phyloP scores from a whole-genome alignment of 352 stramenopile genomes.

The Pythium brassicae region DNA sequence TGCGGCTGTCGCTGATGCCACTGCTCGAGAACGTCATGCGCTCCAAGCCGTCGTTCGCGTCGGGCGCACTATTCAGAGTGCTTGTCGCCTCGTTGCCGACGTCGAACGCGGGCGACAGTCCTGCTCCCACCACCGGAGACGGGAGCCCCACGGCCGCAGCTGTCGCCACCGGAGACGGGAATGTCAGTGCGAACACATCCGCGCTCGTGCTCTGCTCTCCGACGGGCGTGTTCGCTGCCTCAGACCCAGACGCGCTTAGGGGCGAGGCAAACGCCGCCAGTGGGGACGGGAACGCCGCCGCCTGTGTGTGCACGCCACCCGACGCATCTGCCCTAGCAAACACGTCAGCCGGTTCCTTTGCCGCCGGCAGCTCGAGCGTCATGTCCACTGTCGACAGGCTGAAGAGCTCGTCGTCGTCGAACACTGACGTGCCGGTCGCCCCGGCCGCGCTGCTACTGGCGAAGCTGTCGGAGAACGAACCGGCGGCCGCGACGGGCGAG shows the following conservation, averaged over 20 bases:
- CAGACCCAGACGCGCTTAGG: not conserved
- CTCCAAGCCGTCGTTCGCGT: not conserved
- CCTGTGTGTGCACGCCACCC: no score
- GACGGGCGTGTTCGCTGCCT: slow-evolving; percentile 1
- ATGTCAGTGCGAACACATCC: not conserved
- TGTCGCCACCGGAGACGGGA: not conserved
- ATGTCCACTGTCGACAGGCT: slow-evolving; percentile 14
- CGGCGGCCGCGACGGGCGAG: slow-evolving; percentile 34
- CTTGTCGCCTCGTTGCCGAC: not conserved
- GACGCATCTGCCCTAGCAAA: no score
- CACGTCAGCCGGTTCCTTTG: slow-evolving; percentile 3
- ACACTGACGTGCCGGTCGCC: slow-evolving; percentile 5
- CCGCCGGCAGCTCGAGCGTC: slow-evolving; percentile 2
- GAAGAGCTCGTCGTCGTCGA: slow-evolving; percentile 31
- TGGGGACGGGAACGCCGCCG: not conserved
- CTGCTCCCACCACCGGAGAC: not conserved
- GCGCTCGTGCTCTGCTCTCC: not conserved
- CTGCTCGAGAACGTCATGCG: slow-evolving; percentile 4
- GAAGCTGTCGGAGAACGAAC: slow-evolving; percentile 24
- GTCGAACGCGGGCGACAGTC: not conserved
- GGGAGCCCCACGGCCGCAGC: no score
- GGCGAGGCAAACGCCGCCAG: not conserved
- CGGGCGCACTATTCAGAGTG: not conserved
- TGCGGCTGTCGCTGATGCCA: not conserved
- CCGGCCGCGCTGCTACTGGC: slow-evolving; percentile 18